These are phyloP conservation scores for Trichoderma koningii DNA, from an alignment of 2,329 filamentous ascomycete genomes.

Conservation along the genomic window DNA sequence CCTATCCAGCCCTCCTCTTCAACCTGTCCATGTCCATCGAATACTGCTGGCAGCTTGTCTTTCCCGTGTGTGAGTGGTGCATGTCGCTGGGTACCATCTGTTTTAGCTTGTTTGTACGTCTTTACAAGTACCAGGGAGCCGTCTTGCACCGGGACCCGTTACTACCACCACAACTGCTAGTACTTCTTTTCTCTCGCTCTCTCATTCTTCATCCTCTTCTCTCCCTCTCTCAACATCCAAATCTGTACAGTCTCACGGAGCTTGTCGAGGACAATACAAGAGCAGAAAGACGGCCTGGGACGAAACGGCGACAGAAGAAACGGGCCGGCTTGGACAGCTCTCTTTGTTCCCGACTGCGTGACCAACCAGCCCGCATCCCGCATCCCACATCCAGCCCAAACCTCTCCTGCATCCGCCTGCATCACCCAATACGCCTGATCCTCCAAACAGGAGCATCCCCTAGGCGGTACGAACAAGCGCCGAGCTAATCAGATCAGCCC, in stretches of 20 bases:
- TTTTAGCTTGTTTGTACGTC: constrained; percentile 8
- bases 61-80: constrained; percentile 19
- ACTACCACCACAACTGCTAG: background rate
- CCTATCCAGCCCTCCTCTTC: constrained; percentile 18
- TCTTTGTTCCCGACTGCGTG: constrained; percentile 1
- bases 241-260: background rate
- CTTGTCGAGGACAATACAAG: background rate
- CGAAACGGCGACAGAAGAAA: constrained; percentile 2
- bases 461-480: constrained; percentile 34
- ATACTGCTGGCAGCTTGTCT: constrained; percentile 23
- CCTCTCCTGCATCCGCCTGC: constrained; percentile 27
- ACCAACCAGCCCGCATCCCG: background rate
- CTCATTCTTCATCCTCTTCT: constrained; percentile 7
- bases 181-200: constrained; percentile 17
- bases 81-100: background rate
- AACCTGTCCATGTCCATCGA: constrained; percentile 19
- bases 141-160: constrained; percentile 5
- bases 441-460: constrained; percentile 20
- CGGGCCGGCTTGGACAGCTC: background rate
- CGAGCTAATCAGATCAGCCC: constrained; percentile 35
- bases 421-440: constrained; percentile 18
- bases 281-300: background rate
- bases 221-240: constrained; percentile 12
- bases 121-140: constrained; percentile 7
- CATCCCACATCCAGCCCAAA: constrained; percentile 22